phyloP scores from a whole-genome alignment of 345 rosid genomes.

The Bretschneidera sinensis region DNA sequence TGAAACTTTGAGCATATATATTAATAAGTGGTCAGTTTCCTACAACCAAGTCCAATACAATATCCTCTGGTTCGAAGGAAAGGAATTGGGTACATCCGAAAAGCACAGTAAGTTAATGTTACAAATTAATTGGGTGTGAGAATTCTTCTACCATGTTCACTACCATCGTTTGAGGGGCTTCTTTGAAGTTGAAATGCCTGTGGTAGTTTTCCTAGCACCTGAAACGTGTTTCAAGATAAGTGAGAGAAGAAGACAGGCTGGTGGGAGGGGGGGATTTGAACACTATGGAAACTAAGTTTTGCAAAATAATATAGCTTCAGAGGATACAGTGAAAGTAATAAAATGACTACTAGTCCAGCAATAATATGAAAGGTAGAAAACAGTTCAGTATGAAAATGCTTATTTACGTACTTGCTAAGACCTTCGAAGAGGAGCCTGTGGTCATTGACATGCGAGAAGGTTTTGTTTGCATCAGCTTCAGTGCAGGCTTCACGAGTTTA shows the following conservation, averaged over 20 bases:
- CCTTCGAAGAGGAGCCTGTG: slow-evolving; percentile 47
- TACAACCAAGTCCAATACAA: background rate
- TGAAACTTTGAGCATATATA: background rate
- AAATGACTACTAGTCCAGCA: background rate
- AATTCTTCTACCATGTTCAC: slow-evolving; percentile 17
- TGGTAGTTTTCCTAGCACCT: slow-evolving; percentile 33
- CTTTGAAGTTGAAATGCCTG: slow-evolving; percentile 22
- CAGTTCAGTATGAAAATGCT: background rate
- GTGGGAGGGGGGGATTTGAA: background rate
- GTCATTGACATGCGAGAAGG: slow-evolving; percentile 46
- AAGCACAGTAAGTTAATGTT: background rate
- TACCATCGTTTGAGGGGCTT: slow-evolving; percentile 35
- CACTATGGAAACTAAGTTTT: no score
- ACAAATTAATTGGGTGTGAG: background rate
- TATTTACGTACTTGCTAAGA: slow-evolving; percentile 42
- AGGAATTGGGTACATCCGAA: background rate
- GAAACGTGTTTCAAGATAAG: slow-evolving; percentile 4
- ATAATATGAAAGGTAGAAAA: background rate
- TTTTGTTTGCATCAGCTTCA: slow-evolving; percentile 39
- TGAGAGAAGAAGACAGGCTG: background rate
- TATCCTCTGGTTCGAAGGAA: no score
- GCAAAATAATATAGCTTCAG: background rate
- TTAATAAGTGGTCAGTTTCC: background rate
- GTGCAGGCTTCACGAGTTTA: slow-evolving; percentile 56
- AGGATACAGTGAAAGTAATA: background rate